Base-by-base conservation (phyloP, 2,329 filamentous ascomycete species). In the Simplicillium sp. region DNA sequence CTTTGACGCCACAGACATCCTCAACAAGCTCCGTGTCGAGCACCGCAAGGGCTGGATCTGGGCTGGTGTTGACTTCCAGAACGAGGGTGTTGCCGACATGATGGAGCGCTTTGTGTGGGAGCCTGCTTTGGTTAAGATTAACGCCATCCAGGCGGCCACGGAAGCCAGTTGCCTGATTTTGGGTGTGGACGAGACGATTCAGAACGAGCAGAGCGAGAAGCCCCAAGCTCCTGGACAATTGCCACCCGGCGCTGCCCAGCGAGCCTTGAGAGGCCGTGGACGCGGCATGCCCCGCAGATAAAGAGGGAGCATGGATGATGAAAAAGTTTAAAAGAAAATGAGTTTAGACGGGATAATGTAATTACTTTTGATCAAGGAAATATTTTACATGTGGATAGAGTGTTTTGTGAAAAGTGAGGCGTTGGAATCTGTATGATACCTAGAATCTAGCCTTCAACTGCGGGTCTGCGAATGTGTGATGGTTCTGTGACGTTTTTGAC, bases 81-180 rank as follows among this genome's bases (percentile, higher is more conserved):
- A 88, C 55, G 92, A 98, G 67, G 89, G 89, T 46, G 85, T 96
- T 48, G 74, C 87, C 44, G 85, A 98, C 68, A 97, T 97, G 73
- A 83, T 97, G 75, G 84, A 87, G 60, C 82, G 77, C 42, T 98
- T 97, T 61, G 92, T 98, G 34, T 98, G 92, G 92, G 92, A 98
- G 68, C 92, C 92, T 6, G 84, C 86, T 37, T 71, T 97, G 48
- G 86, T 98, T 59, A 98, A 98, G 80, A 75, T 94, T 63, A 98
- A 98, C 64, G 92, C 92, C 51, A 84, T 98, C 49, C 88, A 95
- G 69, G 90, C 92, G 15, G 92, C 92, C 39, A 89, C 89, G 28
- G 92, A 98, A 68, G 92, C 92, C 16, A 85, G 84, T 52, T 98
- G 92, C 68, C 68, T 98, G 68, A 97, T 98, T 51, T 68, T 98